Conservation (phyloP, 1,284 basidiomycete species). For the Moesziomyces sp. region DNA sequence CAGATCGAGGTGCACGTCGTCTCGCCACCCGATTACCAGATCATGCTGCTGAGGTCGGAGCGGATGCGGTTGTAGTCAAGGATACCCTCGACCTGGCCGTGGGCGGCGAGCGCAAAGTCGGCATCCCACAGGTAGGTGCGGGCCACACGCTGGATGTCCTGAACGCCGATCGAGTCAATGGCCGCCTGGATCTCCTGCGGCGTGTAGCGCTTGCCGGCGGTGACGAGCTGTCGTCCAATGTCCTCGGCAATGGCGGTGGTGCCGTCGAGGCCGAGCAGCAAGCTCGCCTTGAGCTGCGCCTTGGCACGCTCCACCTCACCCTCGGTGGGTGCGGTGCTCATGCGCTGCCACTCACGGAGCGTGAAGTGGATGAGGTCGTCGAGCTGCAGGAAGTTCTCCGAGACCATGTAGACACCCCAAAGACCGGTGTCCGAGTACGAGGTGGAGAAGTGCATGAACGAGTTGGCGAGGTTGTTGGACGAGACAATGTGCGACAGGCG, state of each 20-base stretch:
- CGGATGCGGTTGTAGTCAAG: slow-evolving; percentile 70
- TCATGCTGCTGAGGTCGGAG: slow-evolving; percentile 66
- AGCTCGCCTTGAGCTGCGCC: slow-evolving; percentile 94
- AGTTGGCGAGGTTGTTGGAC: slow-evolving; percentile 95
- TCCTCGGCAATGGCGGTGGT: slow-evolving; percentile 97
- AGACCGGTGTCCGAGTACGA: slow-evolving; percentile 99
- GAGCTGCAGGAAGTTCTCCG: slow-evolving; percentile 86
- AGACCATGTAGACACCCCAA: slow-evolving; percentile 94
- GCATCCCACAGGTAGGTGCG: slow-evolving; percentile 97
- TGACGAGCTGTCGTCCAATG: slow-evolving; percentile 95
- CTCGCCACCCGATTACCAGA: slow-evolving; percentile 57
- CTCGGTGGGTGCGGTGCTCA: slow-evolving; percentile 85
- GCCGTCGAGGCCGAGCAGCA: slow-evolving; percentile 90
- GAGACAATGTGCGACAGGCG: slow-evolving; percentile 91
- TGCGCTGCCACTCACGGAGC: slow-evolving; percentile 94
- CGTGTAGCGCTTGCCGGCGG: slow-evolving; percentile 80
- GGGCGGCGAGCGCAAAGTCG: slow-evolving; percentile 71
- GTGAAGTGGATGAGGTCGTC: slow-evolving; percentile 96
- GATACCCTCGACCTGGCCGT: slow-evolving; percentile 76
- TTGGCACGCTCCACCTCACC: slow-evolving; percentile 96
- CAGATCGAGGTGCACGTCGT: neutral
- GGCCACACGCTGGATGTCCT: slow-evolving; percentile 93
- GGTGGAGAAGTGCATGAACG: slow-evolving; percentile 99
- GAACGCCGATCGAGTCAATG: slow-evolving; percentile 85
- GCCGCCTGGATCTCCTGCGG: slow-evolving; percentile 94